Evolutionary conservation across 371 early-diverging fungal species (phyloP).

Genomic region (Mortierella sp.): DNA sequence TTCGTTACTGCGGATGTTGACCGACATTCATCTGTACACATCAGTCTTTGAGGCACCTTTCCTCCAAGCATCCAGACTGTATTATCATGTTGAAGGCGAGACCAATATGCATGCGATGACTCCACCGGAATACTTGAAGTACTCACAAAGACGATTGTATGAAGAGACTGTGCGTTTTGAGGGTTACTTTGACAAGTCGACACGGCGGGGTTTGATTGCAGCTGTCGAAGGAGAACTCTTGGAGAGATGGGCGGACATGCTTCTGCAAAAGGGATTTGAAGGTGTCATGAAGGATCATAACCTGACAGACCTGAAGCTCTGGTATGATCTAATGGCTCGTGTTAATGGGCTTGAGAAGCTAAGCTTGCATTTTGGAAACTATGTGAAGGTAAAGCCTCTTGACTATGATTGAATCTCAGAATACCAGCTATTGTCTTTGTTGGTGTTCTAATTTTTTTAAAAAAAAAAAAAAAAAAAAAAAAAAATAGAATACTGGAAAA

Average conservation of each 20-base stretch:
- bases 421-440: conserved; percentile 1
- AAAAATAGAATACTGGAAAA: conserved; percentile 72
- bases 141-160: conserved; percentile 69
- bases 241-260: conserved; percentile 63
- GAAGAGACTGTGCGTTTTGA: conserved; percentile 77
- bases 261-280: conserved; percentile 82
- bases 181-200: conserved; percentile 76
- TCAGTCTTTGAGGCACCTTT: conserved; percentile 75
- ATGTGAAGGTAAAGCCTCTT: conserved; percentile 56
- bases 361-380: conserved; percentile 49
- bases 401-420: not conserved
- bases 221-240: conserved; percentile 73
- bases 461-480: too few relatives aligned
- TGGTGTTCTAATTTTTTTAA: conserved; percentile 5
- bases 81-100: conserved; percentile 76
- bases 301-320: conserved; percentile 63
- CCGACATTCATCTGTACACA: conserved; percentile 79
- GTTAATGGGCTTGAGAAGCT: conserved; percentile 56
- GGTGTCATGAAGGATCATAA: conserved; percentile 69
- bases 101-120: conserved; percentile 56
- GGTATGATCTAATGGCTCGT: conserved; percentile 66
- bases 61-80: conserved; percentile 68
- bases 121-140: conserved; percentile 70
- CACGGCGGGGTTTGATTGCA: conserved; percentile 65
- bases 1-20: conserved; percentile 79